Evolutionary conservation across 1,139 yeast genomes (phyloP), one percentile per base, ranked within the genome.

Genomic region (Hemisphaericaspora subhashii): DNA sequence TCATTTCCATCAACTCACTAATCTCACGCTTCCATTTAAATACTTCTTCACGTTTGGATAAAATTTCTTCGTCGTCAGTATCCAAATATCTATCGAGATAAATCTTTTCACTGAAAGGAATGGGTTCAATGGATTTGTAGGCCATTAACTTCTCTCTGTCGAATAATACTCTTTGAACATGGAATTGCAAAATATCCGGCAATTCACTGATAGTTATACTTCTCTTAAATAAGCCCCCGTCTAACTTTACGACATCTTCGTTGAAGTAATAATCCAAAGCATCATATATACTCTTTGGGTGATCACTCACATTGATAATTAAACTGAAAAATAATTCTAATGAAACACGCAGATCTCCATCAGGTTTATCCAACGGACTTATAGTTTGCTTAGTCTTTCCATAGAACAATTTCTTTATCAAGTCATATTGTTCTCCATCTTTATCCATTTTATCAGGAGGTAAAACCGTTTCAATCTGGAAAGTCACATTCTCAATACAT

Each of bases 401-500:
- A 54, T 82, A 88, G 53, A 92, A 92, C 33, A 92, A 65, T 35
- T 77, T 71, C 54, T 90, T 90, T 35, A 90, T 74, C 32, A 87
- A 58, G 60, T 90, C 98, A 35, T 72, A 60, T 55, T 90, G 97
- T 55, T 90, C 97, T 15, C 86, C 83, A 52, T 86, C 94, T 3
- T 75, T 79, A 39, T 81, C 86, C 26, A 85, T 64, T 2, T 60
- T 58, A 11, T 70, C 69, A 0, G 96, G 95, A 35, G 78, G 80
- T 44, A 86, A 71, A 0, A 96, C 95, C n/a, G 95, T 87, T 55
- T 90, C 97, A 22, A 90, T 68, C 58, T 90, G 98, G 48, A 83
- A 86, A n/a, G 90, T 71, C 4, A 92, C 97, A 59, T 92, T 92
- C 41, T 90, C 96, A 53, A 92, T 89, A 61, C 98, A 90, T 58